phyloP scores from a whole-genome alignment of 2,329 filamentous ascomycete genomes.

The Thermoascus crustaceus region DNA sequence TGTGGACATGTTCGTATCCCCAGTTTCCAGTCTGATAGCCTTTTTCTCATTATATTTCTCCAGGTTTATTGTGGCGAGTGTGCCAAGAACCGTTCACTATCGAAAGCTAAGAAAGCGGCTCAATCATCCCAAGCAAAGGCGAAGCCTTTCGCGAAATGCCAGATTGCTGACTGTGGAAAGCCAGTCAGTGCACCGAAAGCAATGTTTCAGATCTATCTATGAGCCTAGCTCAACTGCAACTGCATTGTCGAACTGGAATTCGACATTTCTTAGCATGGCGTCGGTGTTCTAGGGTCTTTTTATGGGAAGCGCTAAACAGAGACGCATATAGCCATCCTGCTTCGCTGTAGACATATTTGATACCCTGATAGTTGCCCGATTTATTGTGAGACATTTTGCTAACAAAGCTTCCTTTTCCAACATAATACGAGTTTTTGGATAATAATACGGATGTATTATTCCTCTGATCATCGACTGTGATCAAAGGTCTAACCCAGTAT shows the following conservation, averaged over 20 bases:
- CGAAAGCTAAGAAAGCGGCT: conserved; percentile 26
- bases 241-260: not conserved
- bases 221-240: conserved; percentile 8
- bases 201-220: conserved; percentile 44
- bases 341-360: too few relatives aligned
- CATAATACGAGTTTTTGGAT: too few relatives aligned
- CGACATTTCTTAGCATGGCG: conserved; percentile 1
- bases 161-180: conserved; percentile 35
- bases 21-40: not conserved
- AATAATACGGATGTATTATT: too few relatives aligned
- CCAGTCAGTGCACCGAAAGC: conserved; percentile 28
- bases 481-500: too few relatives aligned
- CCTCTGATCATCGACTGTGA: too few relatives aligned
- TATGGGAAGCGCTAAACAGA: too few relatives aligned
- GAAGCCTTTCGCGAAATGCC: conserved; percentile 38
- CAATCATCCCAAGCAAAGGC: conserved; percentile 16
- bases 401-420: too few relatives aligned
- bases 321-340: too few relatives aligned
- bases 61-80: conserved; percentile 45
- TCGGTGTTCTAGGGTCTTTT: not conserved
- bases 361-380: too few relatives aligned
- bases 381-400: too few relatives aligned
- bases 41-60: not conserved
- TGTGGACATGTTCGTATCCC: conserved; percentile 74
- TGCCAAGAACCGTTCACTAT: conserved; percentile 30